A percentile compares a stretch with the other conserved stretches of the same genome.
phyloP scores from a whole-genome alignment of 2,329 filamentous ascomycete genomes.

The Fusarium newnesense region DNA sequence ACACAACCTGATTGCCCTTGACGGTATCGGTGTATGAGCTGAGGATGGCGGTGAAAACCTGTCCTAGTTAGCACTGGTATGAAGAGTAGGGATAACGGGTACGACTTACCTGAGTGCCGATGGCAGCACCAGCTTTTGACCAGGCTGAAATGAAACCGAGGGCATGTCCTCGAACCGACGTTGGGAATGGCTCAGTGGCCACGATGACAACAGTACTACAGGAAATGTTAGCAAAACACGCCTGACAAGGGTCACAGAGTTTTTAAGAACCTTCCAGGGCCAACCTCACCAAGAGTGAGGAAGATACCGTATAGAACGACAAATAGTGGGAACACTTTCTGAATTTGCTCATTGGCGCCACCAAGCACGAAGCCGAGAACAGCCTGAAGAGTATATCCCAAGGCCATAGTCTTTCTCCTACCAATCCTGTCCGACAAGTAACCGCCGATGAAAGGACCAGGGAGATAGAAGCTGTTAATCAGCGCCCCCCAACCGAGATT shows the following conservation, averaged over 20 bases:
- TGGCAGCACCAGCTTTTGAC: constrained; percentile 10
- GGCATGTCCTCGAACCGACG: not conserved
- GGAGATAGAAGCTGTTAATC: constrained; percentile 2
- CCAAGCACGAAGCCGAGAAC: not conserved
- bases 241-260: accelerated
- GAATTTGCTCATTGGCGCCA: not conserved
- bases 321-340: not conserved
- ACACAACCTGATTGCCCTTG: constrained; percentile 2
- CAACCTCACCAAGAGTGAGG: not conserved
- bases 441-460: not conserved
- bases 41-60: constrained; percentile 4
- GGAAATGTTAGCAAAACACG: accelerated
- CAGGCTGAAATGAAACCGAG: not conserved
- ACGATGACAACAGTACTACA: not conserved
- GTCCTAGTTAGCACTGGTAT: accelerated
- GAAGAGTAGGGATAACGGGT: accelerated
- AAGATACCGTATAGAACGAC: not conserved
- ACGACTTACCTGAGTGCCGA: not conserved
- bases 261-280: not conserved
- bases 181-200: constrained; percentile 8
- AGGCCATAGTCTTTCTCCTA: not conserved
- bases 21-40: not conserved
- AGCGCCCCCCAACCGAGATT: constrained; percentile 4
- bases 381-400: not conserved
- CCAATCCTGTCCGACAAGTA: not conserved